Evolutionary conservation across 306 rosid species (phyloP), one percentile per base, ranked within the genome.

Genomic region (Fagus crenata): DNA sequence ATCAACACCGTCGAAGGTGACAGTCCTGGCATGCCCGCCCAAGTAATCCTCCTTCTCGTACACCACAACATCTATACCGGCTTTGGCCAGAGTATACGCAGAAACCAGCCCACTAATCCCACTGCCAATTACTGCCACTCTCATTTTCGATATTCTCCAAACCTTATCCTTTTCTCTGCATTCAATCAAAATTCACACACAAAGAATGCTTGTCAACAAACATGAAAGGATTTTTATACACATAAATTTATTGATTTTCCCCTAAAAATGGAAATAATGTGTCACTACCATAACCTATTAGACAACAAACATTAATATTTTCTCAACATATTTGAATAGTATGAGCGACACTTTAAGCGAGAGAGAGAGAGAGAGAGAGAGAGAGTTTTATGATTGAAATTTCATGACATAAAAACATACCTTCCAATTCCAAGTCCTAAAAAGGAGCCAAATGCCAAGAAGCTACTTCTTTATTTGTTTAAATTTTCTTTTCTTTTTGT

Each of bases 51-150:
- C 92, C 22, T 84, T 93, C 84, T 93, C 96, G 71, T 83, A 90
- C 0, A 93, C 4, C 2, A 81, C 91, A 70, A 89, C 98, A 63
- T 81, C 74, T 35, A 77, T 72, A 53, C 89, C 92, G 6, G 42
- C 81, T 76, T 84, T 85, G 6, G 85, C 90, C 67, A 92, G 64
- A 40, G 76, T 82, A 76, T 83, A 82, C 0, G 94, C 97, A 31
- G 92, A 80, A 53, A 82, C 89, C 82, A 91, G 69, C 0, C 98
- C 98, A 74, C 97, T 89, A 7, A 93, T 85, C 2, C 98, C 98
- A 54, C 54, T 89, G 4, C 97, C 98, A 18, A 91, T 42, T 80
- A 93, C 97, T 11, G 89, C 97, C 77, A 89, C 86, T 76, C 87
- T 93, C 97, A 86, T 91, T 67, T 78, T 71, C 73, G 22, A 49